A percentile compares a stretch with the other conserved stretches of the same genome.
phyloP scores from a whole-genome alignment of 164 flowering plant genomes.

The Brasenia schreberi region DNA sequence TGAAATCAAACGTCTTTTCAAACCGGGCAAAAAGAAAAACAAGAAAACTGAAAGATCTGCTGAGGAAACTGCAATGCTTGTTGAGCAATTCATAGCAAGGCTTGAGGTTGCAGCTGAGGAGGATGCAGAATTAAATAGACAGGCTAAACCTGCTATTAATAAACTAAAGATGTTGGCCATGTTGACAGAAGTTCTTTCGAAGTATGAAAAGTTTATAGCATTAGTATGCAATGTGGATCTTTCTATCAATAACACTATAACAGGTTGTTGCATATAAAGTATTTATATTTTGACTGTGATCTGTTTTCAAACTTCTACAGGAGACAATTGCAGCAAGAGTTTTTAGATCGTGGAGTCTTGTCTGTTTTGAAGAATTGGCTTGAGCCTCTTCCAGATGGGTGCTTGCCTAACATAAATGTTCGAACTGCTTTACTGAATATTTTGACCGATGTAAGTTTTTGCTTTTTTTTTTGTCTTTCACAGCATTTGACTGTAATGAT shows the following conservation, averaged over 20 bases:
- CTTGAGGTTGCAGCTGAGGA: constrained; percentile 94
- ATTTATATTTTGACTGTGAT: background rate
- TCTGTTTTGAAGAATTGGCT: constrained; percentile 82
- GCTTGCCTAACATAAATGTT: constrained; percentile 84
- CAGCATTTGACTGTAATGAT: too few relatives aligned
- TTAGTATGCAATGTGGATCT: background rate
- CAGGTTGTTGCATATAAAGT: background rate
- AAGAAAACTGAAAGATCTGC: constrained; percentile 83
- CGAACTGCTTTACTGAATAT: constrained; percentile 72
- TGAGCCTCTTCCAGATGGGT: constrained; percentile 96
- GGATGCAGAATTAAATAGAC: constrained; percentile 78
- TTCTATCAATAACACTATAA: background rate
- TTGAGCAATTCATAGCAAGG: constrained; percentile 92
- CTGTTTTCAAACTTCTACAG: constrained; percentile 20
- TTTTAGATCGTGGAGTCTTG: constrained; percentile 86
- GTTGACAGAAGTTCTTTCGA: constrained; percentile 81
- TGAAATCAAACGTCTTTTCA: constrained; percentile 61
- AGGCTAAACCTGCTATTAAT: constrained; percentile 79
- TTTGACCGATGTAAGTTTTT: constrained; percentile 52
- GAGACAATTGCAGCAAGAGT: constrained; percentile 88
- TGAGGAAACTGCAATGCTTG: constrained; percentile 74
- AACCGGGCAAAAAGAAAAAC: constrained; percentile 64
- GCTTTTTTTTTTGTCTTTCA: too few relatives aligned
- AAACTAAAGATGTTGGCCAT: constrained; percentile 91
- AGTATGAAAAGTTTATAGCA: constrained; percentile 25